Conservation (phyloP, 208 protist species). For the Trypanosoma boissoni region DNA sequence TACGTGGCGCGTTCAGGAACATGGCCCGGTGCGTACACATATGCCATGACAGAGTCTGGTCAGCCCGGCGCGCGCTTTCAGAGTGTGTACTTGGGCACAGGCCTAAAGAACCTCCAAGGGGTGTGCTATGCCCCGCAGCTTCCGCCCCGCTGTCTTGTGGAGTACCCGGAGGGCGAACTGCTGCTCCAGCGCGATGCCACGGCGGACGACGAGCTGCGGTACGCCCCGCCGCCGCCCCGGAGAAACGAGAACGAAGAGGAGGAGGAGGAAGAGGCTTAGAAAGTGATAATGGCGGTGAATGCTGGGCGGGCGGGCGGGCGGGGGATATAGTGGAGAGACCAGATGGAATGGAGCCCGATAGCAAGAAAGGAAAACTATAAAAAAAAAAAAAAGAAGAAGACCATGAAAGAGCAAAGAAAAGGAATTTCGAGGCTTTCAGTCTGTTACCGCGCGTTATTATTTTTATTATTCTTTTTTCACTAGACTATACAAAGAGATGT, state of each 20-base stretch:
- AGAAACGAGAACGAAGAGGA: background rate
- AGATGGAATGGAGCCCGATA: no score
- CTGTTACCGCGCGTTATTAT: background rate
- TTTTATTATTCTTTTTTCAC: background rate
- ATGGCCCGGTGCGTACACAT: slow-evolving; percentile 87
- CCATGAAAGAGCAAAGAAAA: slow-evolving; percentile 7
- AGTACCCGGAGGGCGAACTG: slow-evolving; percentile 75
- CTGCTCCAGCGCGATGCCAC: slow-evolving; percentile 81
- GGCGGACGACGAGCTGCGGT: slow-evolving; percentile 84
- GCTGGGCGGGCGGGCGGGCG: no score
- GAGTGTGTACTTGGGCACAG: slow-evolving; percentile 84
- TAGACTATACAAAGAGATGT: slow-evolving; percentile 1
- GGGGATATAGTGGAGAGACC: no score
- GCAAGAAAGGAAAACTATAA: background rate
- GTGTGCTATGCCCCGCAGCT: slow-evolving; percentile 66
- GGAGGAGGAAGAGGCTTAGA: background rate
- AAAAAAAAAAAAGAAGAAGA: background rate
- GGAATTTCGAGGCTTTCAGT: background rate
- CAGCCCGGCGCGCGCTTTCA: slow-evolving; percentile 68
- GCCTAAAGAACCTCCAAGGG: slow-evolving; percentile 73
- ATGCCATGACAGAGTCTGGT: slow-evolving; percentile 61
- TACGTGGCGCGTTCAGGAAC: slow-evolving; percentile 77
- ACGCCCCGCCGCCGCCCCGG: slow-evolving; percentile 62
- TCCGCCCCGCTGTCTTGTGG: slow-evolving; percentile 60
- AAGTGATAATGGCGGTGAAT: no score